Evolutionary conservation across 148 eudicot species (phyloP).

Genomic region (Rhododendron griersonianum): DNA sequence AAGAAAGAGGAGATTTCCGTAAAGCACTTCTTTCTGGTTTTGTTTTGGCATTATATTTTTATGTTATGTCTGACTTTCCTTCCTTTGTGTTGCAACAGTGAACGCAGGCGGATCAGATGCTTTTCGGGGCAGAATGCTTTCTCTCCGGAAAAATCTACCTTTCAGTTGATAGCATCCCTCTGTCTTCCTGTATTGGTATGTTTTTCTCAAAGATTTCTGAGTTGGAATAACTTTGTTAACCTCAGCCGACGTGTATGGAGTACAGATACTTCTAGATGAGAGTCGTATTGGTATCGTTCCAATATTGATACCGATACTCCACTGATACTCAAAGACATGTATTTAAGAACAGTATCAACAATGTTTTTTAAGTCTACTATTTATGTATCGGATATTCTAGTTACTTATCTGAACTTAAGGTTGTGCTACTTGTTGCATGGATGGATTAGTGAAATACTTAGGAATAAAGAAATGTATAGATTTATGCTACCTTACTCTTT

Average conservation of each 20-base stretch:
- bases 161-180: neutral
- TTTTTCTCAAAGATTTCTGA: neutral
- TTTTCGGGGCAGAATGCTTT: neutral
- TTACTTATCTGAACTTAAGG: too few species aligned
- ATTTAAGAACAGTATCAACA: too few species aligned
- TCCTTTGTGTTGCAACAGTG: neutral
- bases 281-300: neutral
- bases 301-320: too few species aligned
- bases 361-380: too few species aligned
- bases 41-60: neutral
- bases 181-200: neutral
- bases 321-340: too few species aligned
- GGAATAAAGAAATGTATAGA: too few species aligned
- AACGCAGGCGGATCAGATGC: too few species aligned
- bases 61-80: neutral
- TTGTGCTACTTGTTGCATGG: too few species aligned
- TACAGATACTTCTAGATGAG: neutral
- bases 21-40: neutral
- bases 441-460: too few species aligned
- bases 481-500: too few species aligned
- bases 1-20: neutral
- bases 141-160: neutral
- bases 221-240: neutral
- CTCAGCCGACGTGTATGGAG: neutral
- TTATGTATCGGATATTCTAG: too few species aligned